Base-by-base conservation (phyloP, 163 green algal species). In the Scenedesmus sp. region DNA sequence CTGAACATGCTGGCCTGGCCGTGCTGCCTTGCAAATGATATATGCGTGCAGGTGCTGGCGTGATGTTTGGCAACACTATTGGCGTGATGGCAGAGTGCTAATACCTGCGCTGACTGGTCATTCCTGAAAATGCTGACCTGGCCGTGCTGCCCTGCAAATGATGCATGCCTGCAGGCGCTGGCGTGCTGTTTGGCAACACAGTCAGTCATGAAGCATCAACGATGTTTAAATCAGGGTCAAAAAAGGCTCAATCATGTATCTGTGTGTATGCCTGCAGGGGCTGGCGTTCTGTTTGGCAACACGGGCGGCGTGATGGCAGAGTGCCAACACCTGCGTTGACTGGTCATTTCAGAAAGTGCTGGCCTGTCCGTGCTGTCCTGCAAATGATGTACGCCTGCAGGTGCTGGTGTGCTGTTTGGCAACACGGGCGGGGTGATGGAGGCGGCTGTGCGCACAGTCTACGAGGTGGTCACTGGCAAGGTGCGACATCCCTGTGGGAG, bases 31-130 rank as follows among this genome's bases (percentile, higher is more conserved):
- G n/a, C n/a, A n/a, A n/a, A n/a, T n/a, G n/a, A n/a, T 60, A n/a
- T 81, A 3, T 74, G n/a, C 9, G 52, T 66, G 23, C 88, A 90
- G 90, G 90, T 77, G 92, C 92, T 15, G 92, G 56, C 6, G 92
- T 94, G 83, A n/a, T 94, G 57, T 94, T 94, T 90, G 92, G 92
- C 74, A 86, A 85, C 74, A 90, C 88, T 46, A 88, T 88, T 88
- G 91, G 5, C 34, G 34, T 46, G 91, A 1, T 91, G 86, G 91
- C 92, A 26, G 73, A 85, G 59, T 91, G 88, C 56, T 70, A 90
- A 46, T 46, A 46, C 34, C 34, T 46, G 34, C 34, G 34, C 34
- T 46, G 34, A 46, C 34, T 46, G 26, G 57, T 90, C 16, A 46
- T 88, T 7, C 91, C 88, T 10, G 88, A 82, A 23, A 79, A 91